A percentile compares a stretch with the other conserved stretches of the same genome.
Evolutionary conservation across 441 rosid species (phyloP).

Genomic region (Aleurites moluccanus): DNA sequence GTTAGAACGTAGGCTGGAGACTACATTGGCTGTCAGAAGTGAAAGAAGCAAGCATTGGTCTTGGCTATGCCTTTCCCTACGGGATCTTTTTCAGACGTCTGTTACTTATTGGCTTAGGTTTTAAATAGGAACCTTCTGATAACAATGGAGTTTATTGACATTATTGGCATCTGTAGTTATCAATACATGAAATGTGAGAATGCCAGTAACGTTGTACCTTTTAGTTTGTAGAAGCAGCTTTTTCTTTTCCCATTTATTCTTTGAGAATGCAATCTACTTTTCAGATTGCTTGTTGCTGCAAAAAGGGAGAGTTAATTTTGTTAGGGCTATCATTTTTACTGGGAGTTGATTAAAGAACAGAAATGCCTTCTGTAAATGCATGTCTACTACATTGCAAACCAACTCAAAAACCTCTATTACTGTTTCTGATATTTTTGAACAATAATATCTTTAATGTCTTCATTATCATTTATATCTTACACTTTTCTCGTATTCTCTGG

Average conservation of each 20-base stretch:
- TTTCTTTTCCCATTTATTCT: background rate
- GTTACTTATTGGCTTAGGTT: background rate
- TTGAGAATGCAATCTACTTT: background rate
- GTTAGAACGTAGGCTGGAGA: slow-evolving; percentile 10
- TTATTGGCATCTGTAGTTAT: background rate
- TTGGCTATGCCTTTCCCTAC: background rate
- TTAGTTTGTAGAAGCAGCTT: background rate
- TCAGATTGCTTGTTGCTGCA: background rate
- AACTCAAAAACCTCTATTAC: no score
- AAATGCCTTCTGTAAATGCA: no score
- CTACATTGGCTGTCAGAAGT: background rate
- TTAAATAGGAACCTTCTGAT: background rate
- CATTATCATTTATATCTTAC: no score
- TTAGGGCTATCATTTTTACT: background rate
- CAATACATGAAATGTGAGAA: background rate
- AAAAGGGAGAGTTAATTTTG: no score
- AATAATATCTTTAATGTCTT: no score
- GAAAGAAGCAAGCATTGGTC: background rate
- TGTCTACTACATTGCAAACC: no score
- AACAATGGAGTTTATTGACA: background rate
- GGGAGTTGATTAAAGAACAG: no score
- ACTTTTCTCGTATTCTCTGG: no score
- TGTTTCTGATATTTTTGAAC: no score
- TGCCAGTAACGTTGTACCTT: background rate
- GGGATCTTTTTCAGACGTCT: background rate